A percentile compares a stretch with the other conserved stretches of the same genome.
Conservation (phyloP, 352 stramenopile species). For the Thraustotheca clavata region DNA sequence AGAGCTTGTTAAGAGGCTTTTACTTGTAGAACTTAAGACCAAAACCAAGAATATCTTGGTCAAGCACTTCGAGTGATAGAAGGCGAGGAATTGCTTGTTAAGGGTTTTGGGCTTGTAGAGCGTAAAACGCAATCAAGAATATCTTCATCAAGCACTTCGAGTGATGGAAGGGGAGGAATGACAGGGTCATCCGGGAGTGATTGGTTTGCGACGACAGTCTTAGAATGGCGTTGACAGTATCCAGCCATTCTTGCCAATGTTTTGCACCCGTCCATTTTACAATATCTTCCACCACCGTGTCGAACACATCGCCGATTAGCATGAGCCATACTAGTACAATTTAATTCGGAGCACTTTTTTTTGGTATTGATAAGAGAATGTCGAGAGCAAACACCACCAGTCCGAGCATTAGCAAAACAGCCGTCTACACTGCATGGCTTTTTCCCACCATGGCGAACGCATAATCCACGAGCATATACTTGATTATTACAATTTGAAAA, state of each 20-base stretch:
- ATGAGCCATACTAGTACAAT: conserved; percentile 13
- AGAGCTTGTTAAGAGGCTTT: no score
- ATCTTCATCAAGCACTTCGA: neutral
- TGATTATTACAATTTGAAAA: conserved; percentile 70
- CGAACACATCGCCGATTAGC: conserved; percentile 7
- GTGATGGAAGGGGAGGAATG: neutral
- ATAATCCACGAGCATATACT: conserved; percentile 64
- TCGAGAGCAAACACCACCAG: conserved; percentile 59
- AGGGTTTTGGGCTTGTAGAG: no score
- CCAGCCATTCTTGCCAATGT: conserved; percentile 1
- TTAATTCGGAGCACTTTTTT: conserved; percentile 8
- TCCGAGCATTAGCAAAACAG: conserved; percentile 66
- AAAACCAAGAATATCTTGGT: no score
- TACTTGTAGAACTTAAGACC: no score
- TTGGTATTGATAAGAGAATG: conserved; percentile 26
- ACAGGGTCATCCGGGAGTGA: neutral
- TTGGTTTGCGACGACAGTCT: neutral
- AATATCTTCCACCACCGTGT: conserved; percentile 10
- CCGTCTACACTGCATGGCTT: conserved; percentile 53
- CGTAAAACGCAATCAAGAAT: conserved; percentile 8
- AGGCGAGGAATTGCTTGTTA: no score
- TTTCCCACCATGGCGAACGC: conserved; percentile 60
- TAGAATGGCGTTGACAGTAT: conserved; percentile 6
- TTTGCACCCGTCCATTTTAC: conserved; percentile 3
- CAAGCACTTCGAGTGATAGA: no score